Conservation (phyloP, 2,329 filamentous ascomycete genomes). For the Pyrenophora graminea region DNA sequence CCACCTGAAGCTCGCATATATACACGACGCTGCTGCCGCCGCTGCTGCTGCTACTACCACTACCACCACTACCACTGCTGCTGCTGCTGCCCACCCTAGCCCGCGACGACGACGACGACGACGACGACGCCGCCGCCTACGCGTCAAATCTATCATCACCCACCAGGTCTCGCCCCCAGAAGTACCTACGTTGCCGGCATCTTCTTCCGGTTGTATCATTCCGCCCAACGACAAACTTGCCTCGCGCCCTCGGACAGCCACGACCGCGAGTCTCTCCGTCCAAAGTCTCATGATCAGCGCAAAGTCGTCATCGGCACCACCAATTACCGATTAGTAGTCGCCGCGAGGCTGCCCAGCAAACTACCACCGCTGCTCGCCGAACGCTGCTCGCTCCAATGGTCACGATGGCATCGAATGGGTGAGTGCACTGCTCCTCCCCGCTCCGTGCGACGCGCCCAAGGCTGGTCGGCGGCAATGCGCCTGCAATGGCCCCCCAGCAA, state of each 20-base stretch:
- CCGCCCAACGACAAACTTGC: background rate
- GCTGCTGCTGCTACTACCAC: background rate
- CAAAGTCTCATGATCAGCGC: conserved; percentile 18
- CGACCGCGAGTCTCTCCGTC: background rate
- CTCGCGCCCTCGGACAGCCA: background rate
- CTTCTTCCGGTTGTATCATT: background rate
- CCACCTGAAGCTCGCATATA: background rate
- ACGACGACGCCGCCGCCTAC: too few species aligned
- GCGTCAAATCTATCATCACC: conserved; percentile 3
- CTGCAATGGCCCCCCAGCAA: conserved; percentile 6
- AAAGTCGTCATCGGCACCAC: conserved; percentile 6
- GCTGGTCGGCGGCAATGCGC: conserved; percentile 10
- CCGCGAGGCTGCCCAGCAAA: background rate
- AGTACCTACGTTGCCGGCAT: background rate
- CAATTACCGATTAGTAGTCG: conserved; percentile 8
- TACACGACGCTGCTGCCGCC: background rate
- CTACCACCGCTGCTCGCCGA: conserved; percentile 21
- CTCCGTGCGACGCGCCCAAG: conserved; percentile 36
- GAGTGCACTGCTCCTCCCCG: conserved; percentile 39
- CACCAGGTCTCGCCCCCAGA: background rate
- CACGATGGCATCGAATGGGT: conserved; percentile 52
- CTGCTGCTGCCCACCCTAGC: background rate
- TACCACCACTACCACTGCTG: background rate
- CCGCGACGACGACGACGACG: too few species aligned
- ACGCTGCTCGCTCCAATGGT: conserved; percentile 45